Conservation (phyloP, 805 yeast genomes). For the Brettanomyces anomalus region DNA sequence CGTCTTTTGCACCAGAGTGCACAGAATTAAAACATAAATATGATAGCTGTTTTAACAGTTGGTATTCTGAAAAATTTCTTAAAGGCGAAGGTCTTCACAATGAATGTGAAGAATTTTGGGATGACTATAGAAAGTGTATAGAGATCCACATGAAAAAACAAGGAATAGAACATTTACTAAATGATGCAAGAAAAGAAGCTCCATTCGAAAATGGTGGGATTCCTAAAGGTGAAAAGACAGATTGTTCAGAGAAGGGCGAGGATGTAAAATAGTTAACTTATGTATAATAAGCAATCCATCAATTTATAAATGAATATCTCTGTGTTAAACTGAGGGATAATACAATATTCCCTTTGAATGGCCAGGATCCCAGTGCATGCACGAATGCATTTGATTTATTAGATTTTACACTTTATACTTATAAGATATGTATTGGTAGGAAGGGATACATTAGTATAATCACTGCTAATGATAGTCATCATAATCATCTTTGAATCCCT, state of each 20-base stretch:
- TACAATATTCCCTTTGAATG: too few relatives aligned
- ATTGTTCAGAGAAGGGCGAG: background rate
- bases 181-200: constrained; percentile 83
- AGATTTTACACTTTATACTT: too few relatives aligned
- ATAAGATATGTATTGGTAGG: too few relatives aligned
- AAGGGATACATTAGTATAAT: background rate
- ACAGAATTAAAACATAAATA: constrained; percentile 77
- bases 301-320: too few relatives aligned
- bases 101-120: constrained; percentile 89
- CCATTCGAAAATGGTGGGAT: constrained; percentile 72
- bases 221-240: constrained; percentile 10
- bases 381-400: too few relatives aligned
- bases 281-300: background rate
- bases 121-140: constrained; percentile 80
- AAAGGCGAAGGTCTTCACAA: constrained; percentile 57
- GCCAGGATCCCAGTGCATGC: too few relatives aligned
- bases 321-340: too few relatives aligned
- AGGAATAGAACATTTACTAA: constrained; percentile 75
- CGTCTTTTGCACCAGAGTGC: constrained; percentile 97
- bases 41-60: constrained; percentile 86
- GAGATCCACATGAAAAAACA: constrained; percentile 59
- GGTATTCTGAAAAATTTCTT: constrained; percentile 88
- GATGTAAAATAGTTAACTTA: too few relatives aligned
- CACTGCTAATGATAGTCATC: constrained; percentile 18
- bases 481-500: constrained; percentile 20